Base-by-base conservation (phyloP, 2,329 filamentous ascomycete species). In the Fusarium heterosporum region DNA sequence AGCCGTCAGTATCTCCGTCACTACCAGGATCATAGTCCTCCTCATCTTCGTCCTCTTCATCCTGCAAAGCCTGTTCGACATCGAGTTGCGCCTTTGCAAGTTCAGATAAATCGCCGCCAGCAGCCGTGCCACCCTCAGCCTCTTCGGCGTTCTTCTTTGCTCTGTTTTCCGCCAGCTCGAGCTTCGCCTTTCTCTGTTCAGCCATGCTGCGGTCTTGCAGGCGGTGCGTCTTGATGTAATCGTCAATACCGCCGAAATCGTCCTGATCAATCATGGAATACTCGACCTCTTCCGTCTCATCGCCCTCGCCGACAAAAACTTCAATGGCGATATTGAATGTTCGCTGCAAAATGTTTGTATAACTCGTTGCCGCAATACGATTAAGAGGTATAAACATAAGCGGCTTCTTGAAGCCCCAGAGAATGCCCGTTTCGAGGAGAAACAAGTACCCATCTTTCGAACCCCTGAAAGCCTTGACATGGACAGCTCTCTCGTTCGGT, bases 341-440 rank as follows among this genome's bases (percentile, higher is more conserved):
- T 22, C 89, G 83, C 72, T 90, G 88, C 43, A 91, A 78, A 26
- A 91, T 87, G 59, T 81, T 90, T 7, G 88, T 90, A 74, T 90
- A 91, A 71, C 87, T 89, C n/a, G 90, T 81, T 3, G 87, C 87
- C 0, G 81, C 80, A 49, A 91, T 87, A 13, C 84, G 81, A 51
- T 85, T 83, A 17, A 90, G 81, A 6, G 88, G 87, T 7, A 91
- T 80, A 69, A 90, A 90, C 22, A 89, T 77, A 3, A 91, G 75
- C 1, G 89, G 89, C 76, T 91, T 91, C 77, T 90, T 90, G 80
- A 89, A 91, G 1, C 83, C 88, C 87, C 88, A 91, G 9, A 91
- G 74, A 53, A 91, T 90, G 14, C 89, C 89, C 26, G 82, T 87
- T 30, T 87, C 84, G 16, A 91, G 78, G 73, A 91, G 90, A 72